A percentile compares a stretch with the other conserved stretches of the same genome.
Evolutionary conservation across 2,329 filamentous ascomycete genomes (phyloP).

Genomic region (Pseudogymnoascus sp.): DNA sequence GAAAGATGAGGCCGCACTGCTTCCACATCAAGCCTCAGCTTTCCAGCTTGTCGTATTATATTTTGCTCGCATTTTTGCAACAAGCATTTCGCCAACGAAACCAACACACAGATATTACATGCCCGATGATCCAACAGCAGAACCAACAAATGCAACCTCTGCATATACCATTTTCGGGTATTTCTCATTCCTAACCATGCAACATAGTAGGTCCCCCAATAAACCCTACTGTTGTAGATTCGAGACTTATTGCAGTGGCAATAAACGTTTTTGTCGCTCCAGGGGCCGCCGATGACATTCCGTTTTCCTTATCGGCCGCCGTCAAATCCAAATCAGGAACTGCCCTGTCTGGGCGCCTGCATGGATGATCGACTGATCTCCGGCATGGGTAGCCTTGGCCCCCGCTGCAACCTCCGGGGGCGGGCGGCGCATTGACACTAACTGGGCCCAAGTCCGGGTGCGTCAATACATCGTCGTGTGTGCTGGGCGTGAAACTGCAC

Average conservation of each 20-base stretch:
- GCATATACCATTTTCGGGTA: neutral
- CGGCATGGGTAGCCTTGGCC: neutral
- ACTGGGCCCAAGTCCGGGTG: neutral
- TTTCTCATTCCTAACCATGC: neutral
- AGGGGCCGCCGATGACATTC: neutral
- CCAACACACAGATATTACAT: neutral
- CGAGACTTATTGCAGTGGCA: neutral
- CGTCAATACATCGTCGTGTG: neutral
- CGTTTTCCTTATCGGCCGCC: neutral
- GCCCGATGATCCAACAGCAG: neutral
- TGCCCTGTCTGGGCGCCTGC: neutral
- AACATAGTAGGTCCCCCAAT: neutral
- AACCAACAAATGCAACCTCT: neutral
- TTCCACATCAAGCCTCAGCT: neutral
- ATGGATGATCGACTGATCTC: conserved; percentile 1
- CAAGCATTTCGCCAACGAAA: neutral
- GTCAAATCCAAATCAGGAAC: neutral
- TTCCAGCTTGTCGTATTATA: neutral
- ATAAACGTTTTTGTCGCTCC: neutral
- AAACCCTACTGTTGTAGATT: neutral
- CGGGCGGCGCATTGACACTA: neutral
- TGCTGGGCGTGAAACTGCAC: neutral
- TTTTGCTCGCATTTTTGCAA: neutral
- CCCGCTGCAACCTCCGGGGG: neutral
- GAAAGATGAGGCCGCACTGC: conserved; percentile 6